Base-by-base conservation (phyloP, 2,329 filamentous ascomycete genomes). In the Sclerotinia trifoliorum region DNA sequence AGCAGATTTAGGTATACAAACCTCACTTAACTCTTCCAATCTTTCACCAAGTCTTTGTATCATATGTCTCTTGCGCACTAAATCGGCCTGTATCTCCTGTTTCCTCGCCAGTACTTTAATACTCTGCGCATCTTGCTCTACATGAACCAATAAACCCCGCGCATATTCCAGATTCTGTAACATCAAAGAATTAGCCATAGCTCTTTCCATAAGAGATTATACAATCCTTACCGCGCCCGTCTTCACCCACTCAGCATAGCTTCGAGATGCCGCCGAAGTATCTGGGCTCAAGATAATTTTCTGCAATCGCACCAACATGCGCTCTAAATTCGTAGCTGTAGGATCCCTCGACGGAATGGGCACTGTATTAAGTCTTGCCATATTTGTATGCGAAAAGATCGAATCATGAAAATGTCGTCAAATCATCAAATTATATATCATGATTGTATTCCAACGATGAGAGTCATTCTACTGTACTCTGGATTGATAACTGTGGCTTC, bases 121-220 rank as follows among this genome's bases (percentile, higher is more conserved):
- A n/a, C 79, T 81, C 19, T 86, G 79, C 7, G 87, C 84, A 73
- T 90, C 86, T 74, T 92, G 90, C 77, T 93, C 91, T 54, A 93
- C 84, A 69, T 84, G 88, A 26, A 89, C 84, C 67, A 94, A 85
- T 42, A 91, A 83, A 0, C 83, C 84, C 52, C 88, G 86, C 26
- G 91, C 91, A 77, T 91, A 87, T 72, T 90, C 86, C 70, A 94
- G 81, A 74, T 93, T 94, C 86, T 91, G 71, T 21, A 35, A 1
- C n/a, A 3, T 42, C 4, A 10, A 48, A 42, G 6, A n/a, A n/a
- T 64, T 32, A 61, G 46, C 15, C 44, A 56, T 52, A 52, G n/a
- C 52, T 42, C 32, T 17, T 10, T 11, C 11, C n/a, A 32, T 1
- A 15, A 15, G n/a, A n/a, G 21, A 11, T 29, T n/a, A 32, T 29